These are phyloP conservation scores for Beauveria sp. DNA, from an alignment of 2,329 filamentous ascomycete species.

Conservation along the genomic window DNA sequence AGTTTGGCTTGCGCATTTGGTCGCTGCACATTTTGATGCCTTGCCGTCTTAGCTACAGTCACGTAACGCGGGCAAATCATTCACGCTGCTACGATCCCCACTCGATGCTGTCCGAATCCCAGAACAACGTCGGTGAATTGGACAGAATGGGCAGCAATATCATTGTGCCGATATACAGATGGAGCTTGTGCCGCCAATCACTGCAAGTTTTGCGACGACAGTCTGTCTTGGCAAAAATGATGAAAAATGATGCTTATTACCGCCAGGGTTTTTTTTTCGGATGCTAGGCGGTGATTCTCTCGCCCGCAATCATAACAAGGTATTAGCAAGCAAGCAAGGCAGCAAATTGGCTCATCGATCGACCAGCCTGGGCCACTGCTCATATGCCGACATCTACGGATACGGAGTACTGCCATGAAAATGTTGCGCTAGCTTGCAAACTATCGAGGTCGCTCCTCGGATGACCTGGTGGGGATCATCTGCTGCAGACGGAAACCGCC, in stretches of 20 bases:
- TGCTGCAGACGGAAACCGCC: background rate
- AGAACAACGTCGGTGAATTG: background rate
- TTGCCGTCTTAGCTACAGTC: background rate
- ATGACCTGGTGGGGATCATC: background rate
- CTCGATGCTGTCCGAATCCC: background rate
- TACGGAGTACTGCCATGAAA: background rate
- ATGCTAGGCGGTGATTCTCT: background rate
- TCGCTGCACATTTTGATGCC: background rate
- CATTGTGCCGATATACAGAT: background rate
- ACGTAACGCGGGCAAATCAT: background rate
- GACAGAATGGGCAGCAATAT: background rate
- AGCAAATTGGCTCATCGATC: background rate
- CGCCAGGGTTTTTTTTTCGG: background rate
- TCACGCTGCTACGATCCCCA: background rate
- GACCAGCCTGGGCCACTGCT: background rate
- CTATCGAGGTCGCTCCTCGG: background rate
- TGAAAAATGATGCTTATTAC: background rate
- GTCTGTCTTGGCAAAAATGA: background rate
- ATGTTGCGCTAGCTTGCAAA: background rate
- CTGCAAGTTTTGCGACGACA: background rate
- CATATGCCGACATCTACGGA: background rate
- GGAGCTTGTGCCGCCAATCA: background rate
- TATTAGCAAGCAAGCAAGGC: no score
- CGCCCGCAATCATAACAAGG: background rate
- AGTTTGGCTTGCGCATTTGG: background rate